These are phyloP conservation scores for Colletotrichum sansevieriae DNA, from an alignment of 2,329 filamentous ascomycete genomes.

Conservation along the genomic window DNA sequence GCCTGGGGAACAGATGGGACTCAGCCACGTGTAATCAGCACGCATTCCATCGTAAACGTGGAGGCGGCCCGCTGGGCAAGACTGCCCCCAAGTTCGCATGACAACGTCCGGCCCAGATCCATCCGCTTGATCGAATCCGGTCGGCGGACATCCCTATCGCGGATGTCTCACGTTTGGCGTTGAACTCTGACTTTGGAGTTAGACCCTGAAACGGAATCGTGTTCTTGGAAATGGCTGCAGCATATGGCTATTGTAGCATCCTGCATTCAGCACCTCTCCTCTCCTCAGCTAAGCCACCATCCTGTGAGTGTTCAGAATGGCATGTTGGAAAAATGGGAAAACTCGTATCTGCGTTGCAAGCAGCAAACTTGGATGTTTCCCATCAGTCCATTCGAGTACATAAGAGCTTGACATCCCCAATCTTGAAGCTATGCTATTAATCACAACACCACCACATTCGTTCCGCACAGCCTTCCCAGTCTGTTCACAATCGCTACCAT, in stretches of 20 bases:
- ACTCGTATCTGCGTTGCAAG: not conserved
- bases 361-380: not conserved
- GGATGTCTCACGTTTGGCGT: not conserved
- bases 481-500: not conserved
- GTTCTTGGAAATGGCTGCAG: no score
- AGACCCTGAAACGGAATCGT: no score
- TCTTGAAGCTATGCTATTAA: not conserved
- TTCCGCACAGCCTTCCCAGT: not conserved
- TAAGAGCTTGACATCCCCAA: no score
- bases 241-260: not conserved
- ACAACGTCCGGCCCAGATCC: not conserved
- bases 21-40: not conserved
- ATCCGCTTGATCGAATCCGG: not conserved
- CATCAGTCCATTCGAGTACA: not conserved
- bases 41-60: not conserved
- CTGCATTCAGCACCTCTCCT: not conserved
- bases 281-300: not conserved
- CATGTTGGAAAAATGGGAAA: no score
- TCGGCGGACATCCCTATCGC: not conserved
- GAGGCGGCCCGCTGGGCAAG: slow-evolving; percentile 2
- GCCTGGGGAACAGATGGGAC: not conserved
- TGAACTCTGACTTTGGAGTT: no score
- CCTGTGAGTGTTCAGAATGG: not conserved
- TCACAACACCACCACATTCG: not conserved
- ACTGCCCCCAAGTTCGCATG: not conserved